Conservation (phyloP, 306 rosid species). For the Castanea sativa region DNA sequence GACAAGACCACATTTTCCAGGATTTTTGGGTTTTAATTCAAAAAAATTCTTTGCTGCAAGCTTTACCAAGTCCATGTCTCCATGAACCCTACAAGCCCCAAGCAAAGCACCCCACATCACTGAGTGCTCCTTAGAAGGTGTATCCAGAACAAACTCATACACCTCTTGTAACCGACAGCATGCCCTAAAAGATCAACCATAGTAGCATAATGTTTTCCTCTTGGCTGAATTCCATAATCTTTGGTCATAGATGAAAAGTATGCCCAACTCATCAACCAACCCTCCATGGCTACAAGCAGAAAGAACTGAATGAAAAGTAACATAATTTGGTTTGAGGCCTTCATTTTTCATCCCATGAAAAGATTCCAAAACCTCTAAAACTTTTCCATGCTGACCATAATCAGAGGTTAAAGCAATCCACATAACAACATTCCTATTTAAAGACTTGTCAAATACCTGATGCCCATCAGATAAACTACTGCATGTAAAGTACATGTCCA, state of each 20-base stretch:
- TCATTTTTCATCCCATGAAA: conserved; percentile 59
- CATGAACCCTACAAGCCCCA: conserved; percentile 72
- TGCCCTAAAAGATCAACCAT: conserved; percentile 73
- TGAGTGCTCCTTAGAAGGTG: conserved; percentile 63
- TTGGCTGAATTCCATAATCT: conserved; percentile 60
- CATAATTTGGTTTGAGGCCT: conserved; percentile 64
- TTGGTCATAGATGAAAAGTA: conserved; percentile 63
- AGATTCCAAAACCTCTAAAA: conserved; percentile 55
- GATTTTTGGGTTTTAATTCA: conserved; percentile 47
- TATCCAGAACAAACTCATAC: conserved; percentile 48
- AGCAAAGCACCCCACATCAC: conserved; percentile 75
- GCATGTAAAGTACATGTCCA: conserved; percentile 82
- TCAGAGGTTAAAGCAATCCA: conserved; percentile 79
- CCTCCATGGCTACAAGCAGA: conserved; percentile 83
- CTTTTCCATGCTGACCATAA: conserved; percentile 71
- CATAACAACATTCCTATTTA: conserved; percentile 56
- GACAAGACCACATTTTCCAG: conserved; percentile 65
- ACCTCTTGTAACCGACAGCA: conserved; percentile 64
- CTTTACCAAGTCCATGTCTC: conserved; percentile 53
- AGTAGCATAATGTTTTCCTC: conserved; percentile 68
- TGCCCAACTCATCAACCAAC: conserved; percentile 53
- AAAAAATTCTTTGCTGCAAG: conserved; percentile 63
- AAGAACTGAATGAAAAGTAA: conserved; percentile 79
- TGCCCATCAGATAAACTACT: conserved; percentile 57
- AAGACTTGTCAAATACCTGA: conserved; percentile 49